These are phyloP conservation scores for Entrophospora sp. DNA, from an alignment of 192 early-diverging fungal species.

Conservation along the genomic window DNA sequence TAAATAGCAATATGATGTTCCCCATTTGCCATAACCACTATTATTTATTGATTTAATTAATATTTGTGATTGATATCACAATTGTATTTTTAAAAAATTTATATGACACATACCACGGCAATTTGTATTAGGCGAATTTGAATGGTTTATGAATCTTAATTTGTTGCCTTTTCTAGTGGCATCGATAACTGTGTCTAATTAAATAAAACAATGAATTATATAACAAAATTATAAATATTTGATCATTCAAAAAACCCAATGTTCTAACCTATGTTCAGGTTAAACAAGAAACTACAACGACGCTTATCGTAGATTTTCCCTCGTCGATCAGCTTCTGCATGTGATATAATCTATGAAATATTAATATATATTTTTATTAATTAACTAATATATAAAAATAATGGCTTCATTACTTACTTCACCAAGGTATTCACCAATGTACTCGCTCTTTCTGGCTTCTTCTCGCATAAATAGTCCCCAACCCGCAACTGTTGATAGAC, in stretches of 20 bases:
- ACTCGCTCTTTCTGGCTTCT: constrained; percentile 19
- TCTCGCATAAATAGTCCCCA: constrained; percentile 19
- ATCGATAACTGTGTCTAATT: constrained; percentile 16
- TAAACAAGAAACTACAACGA: constrained; percentile 17
- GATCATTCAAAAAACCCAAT: no score
- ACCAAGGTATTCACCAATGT: constrained; percentile 16
- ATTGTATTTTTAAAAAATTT: not conserved
- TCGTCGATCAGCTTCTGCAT: constrained; percentile 13
- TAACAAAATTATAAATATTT: no score
- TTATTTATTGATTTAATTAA: no score
- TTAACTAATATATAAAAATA: not conserved
- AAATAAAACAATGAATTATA: no score
- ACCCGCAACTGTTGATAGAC: constrained; percentile 13
- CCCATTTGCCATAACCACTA: constrained; percentile 13
- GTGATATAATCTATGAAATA: constrained; percentile 14
- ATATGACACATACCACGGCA: constrained; percentile 7
- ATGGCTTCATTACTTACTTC: constrained; percentile 5
- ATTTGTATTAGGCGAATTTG: constrained; percentile 12
- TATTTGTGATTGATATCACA: not conserved
- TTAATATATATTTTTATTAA: no score
- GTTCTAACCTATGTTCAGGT: constrained; percentile 19
- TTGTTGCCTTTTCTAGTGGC: constrained; percentile 21
- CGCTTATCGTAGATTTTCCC: constrained; percentile 19
- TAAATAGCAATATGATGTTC: constrained; percentile 21
- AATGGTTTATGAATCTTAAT: constrained; percentile 22